Base-by-base conservation (phyloP, 345 rosid genomes). In the Limnanthes douglasii region DNA sequence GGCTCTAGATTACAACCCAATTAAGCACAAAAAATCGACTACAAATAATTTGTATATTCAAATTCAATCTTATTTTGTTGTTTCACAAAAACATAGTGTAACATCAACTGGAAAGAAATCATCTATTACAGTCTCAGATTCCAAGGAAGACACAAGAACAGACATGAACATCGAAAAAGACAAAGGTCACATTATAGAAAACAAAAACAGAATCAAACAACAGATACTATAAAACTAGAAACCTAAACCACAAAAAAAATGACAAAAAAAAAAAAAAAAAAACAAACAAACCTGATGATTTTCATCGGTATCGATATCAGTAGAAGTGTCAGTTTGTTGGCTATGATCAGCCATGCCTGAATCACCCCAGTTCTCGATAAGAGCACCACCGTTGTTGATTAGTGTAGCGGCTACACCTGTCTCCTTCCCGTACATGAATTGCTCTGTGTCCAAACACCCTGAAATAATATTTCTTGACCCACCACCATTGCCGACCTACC, bases 261-360 rank as follows among this genome's bases (percentile, higher is more conserved):
- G 14, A 34, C 37, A 21, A 18, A 15, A 26, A 18, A 61, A 31
- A 28, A 46, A 48, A 56, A 39, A 56, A 50, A 57, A 39, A 49
- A 51, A 43, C 56, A 41, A 51, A 41, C 29, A 50, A 60, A 81
- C 96, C 80, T 81, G 86, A 67, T 62, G 48, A 59, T 54, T 86
- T 43, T 86, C 84, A 60, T 86, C 96, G 43, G 69, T 70, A 57
- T 81, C 94, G 40, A 75, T 57, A 66, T 81, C 96, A 54, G 94
- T 81, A 21, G 94, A 81, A 59, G 94, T 78, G 69, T 81, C 96
- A 59, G 96, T 86, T 46, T 81, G 94, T 53, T 75, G 96, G 76
- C 94, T 75, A 52, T 70, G 69, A 54, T 74, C 92, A 16, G 70
- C 85, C 63, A 77, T 61, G 34, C 66, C 84, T 44, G 62, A 56